Evolutionary conservation across 2,329 filamentous ascomycete species (phyloP), one percentile per base, ranked within the genome.

Genomic region (Trichoderma koningii): DNA sequence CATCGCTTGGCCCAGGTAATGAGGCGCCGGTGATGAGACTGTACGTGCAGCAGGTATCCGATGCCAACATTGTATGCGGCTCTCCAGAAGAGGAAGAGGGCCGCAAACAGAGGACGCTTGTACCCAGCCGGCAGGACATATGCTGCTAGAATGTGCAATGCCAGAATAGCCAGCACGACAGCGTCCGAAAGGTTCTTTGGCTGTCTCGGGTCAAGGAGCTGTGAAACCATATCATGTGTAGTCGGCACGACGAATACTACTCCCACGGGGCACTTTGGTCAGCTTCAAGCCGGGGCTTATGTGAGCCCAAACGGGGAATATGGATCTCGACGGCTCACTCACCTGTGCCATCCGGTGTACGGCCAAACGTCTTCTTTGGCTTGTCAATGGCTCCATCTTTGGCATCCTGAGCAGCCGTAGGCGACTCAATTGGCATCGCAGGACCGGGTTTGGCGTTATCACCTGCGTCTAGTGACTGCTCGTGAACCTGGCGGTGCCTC

Each of bases 221-320:
- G 95, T 59, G 94, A 96, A 71, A 99, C 94, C 95, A 99, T 98
- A 80, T 99, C 95, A 82, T 97, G 93, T 64, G 95, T 99, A 68
- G 92, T 89, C 55, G 95, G 95, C 63, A 99, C 95, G 66, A 92
- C 90, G 76, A 99, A 99, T 72, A 97, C 95, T 98, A 73, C 55
- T 6, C 14, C 23, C 21, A 19, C 28, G 28, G 41, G 44, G 65
- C 28, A 12, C 14, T 19, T 10, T 38, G 47, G 47, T 70, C 67
- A 71, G 68, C 52, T 53, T 42, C 26, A 56, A 9, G 50, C 19
- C 19, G 23, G 23, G 55, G 42, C 60, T 10, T 42, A 44, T n/a
- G 28, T 14, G 41, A 19, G 44, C 28, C 30, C 12, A 12, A 48
- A 38, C 7, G 17, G 66, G 28, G 14, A 7, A 34, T 51, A 4